Evolutionary conservation across 2,329 filamentous ascomycete species (phyloP), one percentile per base, ranked within the genome.

Genomic region (Xylaria sp.): DNA sequence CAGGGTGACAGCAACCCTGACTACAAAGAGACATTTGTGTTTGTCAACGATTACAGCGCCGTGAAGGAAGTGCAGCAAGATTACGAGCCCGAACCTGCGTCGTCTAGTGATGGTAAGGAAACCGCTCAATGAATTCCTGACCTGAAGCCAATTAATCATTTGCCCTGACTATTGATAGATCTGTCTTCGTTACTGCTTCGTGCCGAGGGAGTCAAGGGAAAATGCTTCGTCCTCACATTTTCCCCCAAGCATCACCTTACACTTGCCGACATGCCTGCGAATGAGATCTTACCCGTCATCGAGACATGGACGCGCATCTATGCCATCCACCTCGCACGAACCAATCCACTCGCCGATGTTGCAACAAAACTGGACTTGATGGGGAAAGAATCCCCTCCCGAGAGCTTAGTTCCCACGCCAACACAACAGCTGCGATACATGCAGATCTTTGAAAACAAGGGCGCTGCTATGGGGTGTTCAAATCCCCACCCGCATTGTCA

Each of bases 391-490:
- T 67, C 78, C 2, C 78, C 78, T 12, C 74, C 77, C 4, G 79
- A 82, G 67, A 79, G 77, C 66, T 70, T 78, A 28, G 78, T 87
- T 20, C 74, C 82, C 8, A 82, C 83, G 34, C 91, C 94, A 4
- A 89, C 86, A 61, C 88, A 92, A 63, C 93, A 97, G 81, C 94
- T 97, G 76, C 89, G 92, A 63, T 98, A 97, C 83, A 98, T 99
- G 94, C 96, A 99, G 80, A 98, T 99, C 73, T 99, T 99, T 72
- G 96, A 99, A 83, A 99, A 99, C 85, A 99, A 99, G 83, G 96
- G 96, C 61, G 90, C 92, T 0, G 94, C 95, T 12, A 99, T 99
- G 96, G 96, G 96, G 61, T 99, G 96, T 84, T 98, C 95, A 1
- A 99, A 99, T 80, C 96, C 96, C 0, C 96, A 99, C 80, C 96